Base-by-base conservation (phyloP, 2,329 filamentous ascomycete genomes). In the Penicillium sp. region DNA sequence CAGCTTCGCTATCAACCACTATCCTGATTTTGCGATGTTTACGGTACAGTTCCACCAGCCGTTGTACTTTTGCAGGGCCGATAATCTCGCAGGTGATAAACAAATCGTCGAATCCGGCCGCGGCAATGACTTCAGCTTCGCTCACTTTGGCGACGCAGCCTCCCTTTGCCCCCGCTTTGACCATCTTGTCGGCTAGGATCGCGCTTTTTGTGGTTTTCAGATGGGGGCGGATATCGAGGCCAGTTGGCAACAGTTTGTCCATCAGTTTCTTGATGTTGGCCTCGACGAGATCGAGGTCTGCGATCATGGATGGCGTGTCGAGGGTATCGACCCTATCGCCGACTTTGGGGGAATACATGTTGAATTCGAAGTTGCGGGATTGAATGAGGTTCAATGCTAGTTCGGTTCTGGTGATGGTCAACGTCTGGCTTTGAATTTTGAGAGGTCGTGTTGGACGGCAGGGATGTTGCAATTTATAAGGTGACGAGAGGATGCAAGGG, bases 281-380 rank as follows among this genome's bases (percentile, higher is more conserved):
- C 57, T 84, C 80, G 78, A 83, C 81, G 4, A 81, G 68, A 56
- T 80, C 76, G 10, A 84, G 75, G 51, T 84, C 78, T 46, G 83
- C 81, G 45, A 84, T 76, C 81, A 84, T 84, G 52, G 81, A 83
- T 1, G 82, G 82, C 0, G 82, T 84, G 64, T 84, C 82, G 43
- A 84, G 80, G 56, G 66, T 67, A 4, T 71, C 69, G 64, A 82
- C 59, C 13, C 59, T 58, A 60, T 80, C 77, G 54, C 80, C 80
- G 46, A 80, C 62, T 60, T 75, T 69, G 12, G 79, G 78, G 35
- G 66, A 48, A 64, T 80, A 80, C 73, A 72, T 73, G 17, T 29
- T 62, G 54, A 17, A n/a, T 38, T 35, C 1, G 48, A 21, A 31
- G 6, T 42, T 8, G 35, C 3, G 10, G n/a, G 13, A 19, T 25